These are phyloP conservation scores for Mucuna pruriens DNA, from an alignment of 306 rosid species.

Conservation along the genomic window DNA sequence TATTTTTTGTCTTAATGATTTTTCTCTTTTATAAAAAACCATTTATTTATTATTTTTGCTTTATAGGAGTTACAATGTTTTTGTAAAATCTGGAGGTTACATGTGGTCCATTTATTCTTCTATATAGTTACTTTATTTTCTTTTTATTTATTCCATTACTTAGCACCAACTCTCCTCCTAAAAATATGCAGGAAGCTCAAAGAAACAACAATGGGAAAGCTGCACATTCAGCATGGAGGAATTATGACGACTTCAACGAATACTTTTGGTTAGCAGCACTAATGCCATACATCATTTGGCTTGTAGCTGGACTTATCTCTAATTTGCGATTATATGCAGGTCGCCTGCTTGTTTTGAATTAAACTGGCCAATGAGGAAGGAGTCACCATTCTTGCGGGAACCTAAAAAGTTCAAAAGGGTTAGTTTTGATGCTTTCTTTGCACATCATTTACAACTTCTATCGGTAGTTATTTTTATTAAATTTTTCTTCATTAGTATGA, in stretches of 20 bases:
- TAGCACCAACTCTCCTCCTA: neutral
- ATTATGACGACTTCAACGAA: slow-evolving; percentile 97
- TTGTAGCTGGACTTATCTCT: slow-evolving; percentile 24
- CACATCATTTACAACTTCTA: neutral
- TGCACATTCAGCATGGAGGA: slow-evolving; percentile 98
- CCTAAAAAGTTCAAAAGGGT: slow-evolving; percentile 86
- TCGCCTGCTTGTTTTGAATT: slow-evolving; percentile 90
- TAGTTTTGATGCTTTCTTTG: slow-evolving; percentile 42
- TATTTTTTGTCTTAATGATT: too few relatives aligned
- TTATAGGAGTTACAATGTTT: neutral
- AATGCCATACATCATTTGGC: neutral
- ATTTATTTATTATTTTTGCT: slow-evolving; percentile 8
- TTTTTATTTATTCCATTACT: slow-evolving; percentile 7
- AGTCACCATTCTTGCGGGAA: slow-evolving; percentile 59
- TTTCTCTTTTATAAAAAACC: neutral
- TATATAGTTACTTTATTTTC: neutral
- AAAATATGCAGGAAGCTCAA: slow-evolving; percentile 70
- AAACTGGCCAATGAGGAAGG: slow-evolving; percentile 75
- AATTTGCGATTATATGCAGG: slow-evolving; percentile 63
- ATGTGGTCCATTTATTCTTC: slow-evolving; percentile 12
- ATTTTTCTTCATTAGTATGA: neutral
- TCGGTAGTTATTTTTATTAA: neutral
- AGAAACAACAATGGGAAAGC: slow-evolving; percentile 85
- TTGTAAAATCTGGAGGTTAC: slow-evolving; percentile 4
- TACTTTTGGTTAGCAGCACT: slow-evolving; percentile 80